These are phyloP conservation scores for Talaromyces sp. DNA, from an alignment of 2,329 filamentous ascomycete genomes.

Conservation along the genomic window DNA sequence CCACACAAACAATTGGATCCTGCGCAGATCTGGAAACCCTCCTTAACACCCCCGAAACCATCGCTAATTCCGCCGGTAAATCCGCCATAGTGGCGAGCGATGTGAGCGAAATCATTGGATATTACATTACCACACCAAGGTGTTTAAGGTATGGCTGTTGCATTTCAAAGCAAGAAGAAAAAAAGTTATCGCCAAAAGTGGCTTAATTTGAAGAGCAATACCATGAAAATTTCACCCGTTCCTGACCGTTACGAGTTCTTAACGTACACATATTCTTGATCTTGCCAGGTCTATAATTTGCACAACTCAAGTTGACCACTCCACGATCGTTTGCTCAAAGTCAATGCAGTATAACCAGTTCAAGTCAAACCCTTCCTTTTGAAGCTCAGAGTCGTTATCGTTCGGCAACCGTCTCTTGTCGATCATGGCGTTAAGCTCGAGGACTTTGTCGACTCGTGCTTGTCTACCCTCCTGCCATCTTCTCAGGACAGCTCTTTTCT, in stretches of 20 bases:
- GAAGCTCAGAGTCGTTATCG: not conserved
- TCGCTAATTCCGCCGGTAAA: not conserved
- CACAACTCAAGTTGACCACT: not conserved
- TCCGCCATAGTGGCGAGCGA: not conserved
- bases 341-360: slow-evolving; percentile 12
- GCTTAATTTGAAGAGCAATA: not conserved
- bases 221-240: not conserved
- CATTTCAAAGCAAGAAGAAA: not conserved
- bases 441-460: slow-evolving; percentile 10
- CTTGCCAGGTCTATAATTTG: too few species aligned
- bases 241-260: not conserved
- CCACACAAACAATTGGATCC: not conserved
- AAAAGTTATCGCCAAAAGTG: not conserved
- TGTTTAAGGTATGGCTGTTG: not conserved
- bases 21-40: not conserved
- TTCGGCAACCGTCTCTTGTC: slow-evolving; percentile 13
- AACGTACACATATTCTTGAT: not conserved
- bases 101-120: not conserved
- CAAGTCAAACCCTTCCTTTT: slow-evolving; percentile 11
- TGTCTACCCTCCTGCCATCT: slow-evolving; percentile 14
- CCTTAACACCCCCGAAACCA: not conserved
- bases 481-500: not conserved
- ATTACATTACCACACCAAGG: not conserved
- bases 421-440: slow-evolving; percentile 15
- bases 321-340: slow-evolving; percentile 7